Percentiles rank a stretch among this genome's conserved stretches.
These are phyloP conservation scores for Thozetella sp. DNA, from an alignment of 495 filamentous ascomycete species.

Conservation along the genomic window DNA sequence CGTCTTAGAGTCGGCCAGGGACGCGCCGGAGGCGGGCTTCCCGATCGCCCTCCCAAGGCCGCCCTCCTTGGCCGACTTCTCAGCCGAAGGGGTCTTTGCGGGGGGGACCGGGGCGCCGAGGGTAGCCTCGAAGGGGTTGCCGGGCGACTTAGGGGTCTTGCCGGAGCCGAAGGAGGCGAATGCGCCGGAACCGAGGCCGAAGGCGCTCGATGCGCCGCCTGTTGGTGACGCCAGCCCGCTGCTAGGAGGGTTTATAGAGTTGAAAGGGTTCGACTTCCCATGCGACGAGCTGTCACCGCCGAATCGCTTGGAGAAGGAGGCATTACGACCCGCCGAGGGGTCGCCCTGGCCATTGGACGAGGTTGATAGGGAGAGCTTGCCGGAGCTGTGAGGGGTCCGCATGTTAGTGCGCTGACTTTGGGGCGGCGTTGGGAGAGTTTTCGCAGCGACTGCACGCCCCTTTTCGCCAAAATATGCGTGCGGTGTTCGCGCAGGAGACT, in stretches of 20 bases:
- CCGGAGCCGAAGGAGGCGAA: conserved; percentile 94
- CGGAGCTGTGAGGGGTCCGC: conserved; percentile 54
- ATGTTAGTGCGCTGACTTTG: conserved; percentile 8
- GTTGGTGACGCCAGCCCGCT: conserved; percentile 82
- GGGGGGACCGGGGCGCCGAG: conserved; percentile 63
- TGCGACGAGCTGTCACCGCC: conserved; percentile 77
- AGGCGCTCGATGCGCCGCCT: conserved; percentile 84
- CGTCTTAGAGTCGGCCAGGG: conserved; percentile 38
- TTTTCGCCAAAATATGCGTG: too few species aligned
- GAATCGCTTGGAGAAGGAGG: conserved; percentile 68
- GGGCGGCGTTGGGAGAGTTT: background rate
- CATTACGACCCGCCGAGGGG: conserved; percentile 68
- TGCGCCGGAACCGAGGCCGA: conserved; percentile 90
- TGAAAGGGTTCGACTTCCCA: conserved; percentile 85
- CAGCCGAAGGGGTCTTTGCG: conserved; percentile 62
- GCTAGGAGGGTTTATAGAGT: conserved; percentile 72
- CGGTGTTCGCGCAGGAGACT: too few species aligned
- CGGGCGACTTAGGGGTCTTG: conserved; percentile 87
- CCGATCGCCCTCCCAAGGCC: conserved; percentile 40
- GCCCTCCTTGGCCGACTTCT: conserved; percentile 55
- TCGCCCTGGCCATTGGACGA: conserved; percentile 58
- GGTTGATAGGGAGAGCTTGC: conserved; percentile 89
- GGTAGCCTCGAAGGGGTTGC: conserved; percentile 74
- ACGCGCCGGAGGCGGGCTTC: conserved; percentile 39
- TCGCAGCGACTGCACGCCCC: background rate